Percentiles rank a stretch among this genome's conserved stretches.
Evolutionary conservation across 1,284 basidiomycete species (phyloP).

Genomic region (Cryptococcus deneoformans): DNA sequence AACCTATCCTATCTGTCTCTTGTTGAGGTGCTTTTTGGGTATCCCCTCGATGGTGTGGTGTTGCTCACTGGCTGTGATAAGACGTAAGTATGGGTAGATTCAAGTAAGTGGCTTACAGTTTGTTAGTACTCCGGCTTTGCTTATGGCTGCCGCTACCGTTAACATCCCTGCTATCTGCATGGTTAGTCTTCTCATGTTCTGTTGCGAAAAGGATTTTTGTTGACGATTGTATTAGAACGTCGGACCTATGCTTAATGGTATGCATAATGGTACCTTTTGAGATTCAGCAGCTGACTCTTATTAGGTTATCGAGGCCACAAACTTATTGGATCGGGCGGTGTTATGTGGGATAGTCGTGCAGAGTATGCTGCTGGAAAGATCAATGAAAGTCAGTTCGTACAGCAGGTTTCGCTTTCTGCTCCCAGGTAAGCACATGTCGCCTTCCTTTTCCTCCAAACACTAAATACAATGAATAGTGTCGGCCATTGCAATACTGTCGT

Average conservation of each 20-base stretch:
- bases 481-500: slow-evolving; percentile 49
- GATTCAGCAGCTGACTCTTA: not conserved
- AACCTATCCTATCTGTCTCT: slow-evolving; percentile 47
- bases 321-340: slow-evolving; percentile 46
- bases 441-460: not conserved
- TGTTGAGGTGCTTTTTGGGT: slow-evolving; percentile 48
- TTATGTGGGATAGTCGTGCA: slow-evolving; percentile 44
- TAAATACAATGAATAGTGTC: slow-evolving; percentile 4
- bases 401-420: slow-evolving; percentile 39
- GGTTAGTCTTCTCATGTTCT: slow-evolving; percentile 7
- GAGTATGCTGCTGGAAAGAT: slow-evolving; percentile 39
- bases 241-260: slow-evolving; percentile 46
- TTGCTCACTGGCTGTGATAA: slow-evolving; percentile 50
- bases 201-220: too few relatives aligned
- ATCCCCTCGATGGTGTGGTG: slow-evolving; percentile 48
- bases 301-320: slow-evolving; percentile 36
- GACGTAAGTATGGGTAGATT: slow-evolving; percentile 57
- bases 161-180: slow-evolving; percentile 45
- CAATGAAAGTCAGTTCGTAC: slow-evolving; percentile 39
- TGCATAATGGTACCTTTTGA: not conserved
- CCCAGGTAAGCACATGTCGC: slow-evolving; percentile 20
- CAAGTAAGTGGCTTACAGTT: slow-evolving; percentile 5
- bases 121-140: slow-evolving; percentile 40
- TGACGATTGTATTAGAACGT: slow-evolving; percentile 25
- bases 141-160: slow-evolving; percentile 40